phyloP scores from a whole-genome alignment of 805 yeast genomes.

The Metschnikowia amazonensis region DNA sequence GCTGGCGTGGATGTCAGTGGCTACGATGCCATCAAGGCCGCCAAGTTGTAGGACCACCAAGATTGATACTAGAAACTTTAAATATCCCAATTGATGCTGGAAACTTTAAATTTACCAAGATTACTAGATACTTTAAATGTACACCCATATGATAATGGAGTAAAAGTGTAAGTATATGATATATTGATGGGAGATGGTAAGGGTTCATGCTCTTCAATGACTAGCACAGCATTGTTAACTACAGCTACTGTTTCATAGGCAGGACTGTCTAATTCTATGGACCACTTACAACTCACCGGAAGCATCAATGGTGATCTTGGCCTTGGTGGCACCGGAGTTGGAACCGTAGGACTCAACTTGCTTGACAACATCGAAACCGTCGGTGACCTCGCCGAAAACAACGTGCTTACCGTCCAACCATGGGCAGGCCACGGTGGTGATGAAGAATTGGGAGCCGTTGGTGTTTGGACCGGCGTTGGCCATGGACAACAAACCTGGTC shows the following conservation, averaged over 20 bases:
- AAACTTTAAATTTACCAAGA: too few relatives aligned
- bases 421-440: conserved; percentile 82
- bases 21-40: conserved; percentile 33
- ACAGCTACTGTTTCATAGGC: background rate
- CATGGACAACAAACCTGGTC: conserved; percentile 90
- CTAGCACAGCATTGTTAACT: background rate
- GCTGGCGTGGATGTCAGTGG: conserved; percentile 35
- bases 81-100: too few relatives aligned
- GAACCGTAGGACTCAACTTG: conserved; percentile 76
- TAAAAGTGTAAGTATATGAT: too few relatives aligned
- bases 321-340: conserved; percentile 60
- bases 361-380: conserved; percentile 83
- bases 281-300: conserved; percentile 52
- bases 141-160: too few relatives aligned
- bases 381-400: conserved; percentile 88
- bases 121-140: too few relatives aligned
- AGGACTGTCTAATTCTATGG: background rate
- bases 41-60: conserved; percentile 39
- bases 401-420: conserved; percentile 96
- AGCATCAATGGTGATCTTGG: conserved; percentile 59
- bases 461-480: conserved; percentile 99
- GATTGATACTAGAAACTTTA: too few relatives aligned
- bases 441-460: conserved; percentile 96
- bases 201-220: too few relatives aligned
- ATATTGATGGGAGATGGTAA: too few relatives aligned